Conservation (phyloP, 176 grass and related monocot species). For the Metroxylon sagu region DNA sequence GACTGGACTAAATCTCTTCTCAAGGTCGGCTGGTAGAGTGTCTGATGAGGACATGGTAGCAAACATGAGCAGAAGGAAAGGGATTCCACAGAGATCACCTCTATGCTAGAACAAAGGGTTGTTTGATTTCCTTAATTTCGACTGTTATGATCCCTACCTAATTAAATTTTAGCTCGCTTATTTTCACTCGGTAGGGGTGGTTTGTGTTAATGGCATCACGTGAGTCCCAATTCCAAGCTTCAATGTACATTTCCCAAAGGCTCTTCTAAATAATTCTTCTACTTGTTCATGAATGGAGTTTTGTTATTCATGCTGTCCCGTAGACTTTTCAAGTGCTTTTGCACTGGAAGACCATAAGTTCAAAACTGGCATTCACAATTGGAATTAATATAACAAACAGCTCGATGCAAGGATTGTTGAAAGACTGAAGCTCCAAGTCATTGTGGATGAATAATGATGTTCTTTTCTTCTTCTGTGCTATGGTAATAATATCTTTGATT, state of each 20-base stretch:
- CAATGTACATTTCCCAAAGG: slow-evolving; percentile 12
- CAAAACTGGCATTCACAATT: no score
- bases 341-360: no score
- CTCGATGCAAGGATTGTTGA: no score
- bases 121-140: not conserved
- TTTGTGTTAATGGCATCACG: slow-evolving; percentile 6
- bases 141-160: not conserved
- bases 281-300: no score
- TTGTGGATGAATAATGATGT: no score
- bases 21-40: not conserved
- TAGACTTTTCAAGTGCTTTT: no score
- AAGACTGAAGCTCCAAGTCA: no score
- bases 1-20: not conserved
- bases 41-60: slow-evolving; percentile 4
- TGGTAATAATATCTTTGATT: no score
- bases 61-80: slow-evolving; percentile 21
- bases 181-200: not conserved
- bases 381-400: no score
- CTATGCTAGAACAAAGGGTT: slow-evolving; percentile 7
- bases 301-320: no score
- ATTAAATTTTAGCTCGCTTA: no score
- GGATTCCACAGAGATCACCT: slow-evolving; percentile 23
- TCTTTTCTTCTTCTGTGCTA: no score
- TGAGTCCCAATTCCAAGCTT: slow-evolving; percentile 8
- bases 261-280: not conserved